Evolutionary conservation across 495 filamentous ascomycete genomes (phyloP).

Genomic region (Aspergillus steynii): DNA sequence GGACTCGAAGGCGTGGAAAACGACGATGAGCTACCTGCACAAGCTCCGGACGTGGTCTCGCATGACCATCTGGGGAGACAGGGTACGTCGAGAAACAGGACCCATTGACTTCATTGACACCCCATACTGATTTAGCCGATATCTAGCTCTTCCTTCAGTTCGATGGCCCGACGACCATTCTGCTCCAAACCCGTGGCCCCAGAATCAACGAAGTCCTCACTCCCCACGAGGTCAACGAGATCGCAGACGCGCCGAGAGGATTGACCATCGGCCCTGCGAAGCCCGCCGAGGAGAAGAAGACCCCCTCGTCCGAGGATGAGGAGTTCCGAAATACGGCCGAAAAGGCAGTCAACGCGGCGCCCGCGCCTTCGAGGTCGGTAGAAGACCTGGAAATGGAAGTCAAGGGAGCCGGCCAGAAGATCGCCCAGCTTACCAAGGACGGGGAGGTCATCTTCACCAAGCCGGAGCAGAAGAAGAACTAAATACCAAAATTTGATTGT

Average conservation of each 20-base stretch:
- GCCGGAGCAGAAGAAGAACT: slow-evolving; percentile 31
- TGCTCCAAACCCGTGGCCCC: slow-evolving; percentile 80
- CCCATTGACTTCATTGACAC: neutral
- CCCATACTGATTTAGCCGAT: slow-evolving; percentile 2
- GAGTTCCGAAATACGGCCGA: slow-evolving; percentile 23
- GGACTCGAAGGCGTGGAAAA: slow-evolving; percentile 68
- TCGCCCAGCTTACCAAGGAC: slow-evolving; percentile 62
- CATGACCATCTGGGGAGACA: slow-evolving; percentile 88
- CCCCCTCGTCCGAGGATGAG: slow-evolving; percentile 9
- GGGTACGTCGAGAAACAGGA: slow-evolving; percentile 46
- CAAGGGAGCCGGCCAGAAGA: slow-evolving; percentile 38
- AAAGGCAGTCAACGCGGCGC: slow-evolving; percentile 21
- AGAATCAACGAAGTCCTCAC: slow-evolving; percentile 75
- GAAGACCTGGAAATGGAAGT: slow-evolving; percentile 37
- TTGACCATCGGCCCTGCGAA: slow-evolving; percentile 58
- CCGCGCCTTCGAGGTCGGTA: slow-evolving; percentile 34
- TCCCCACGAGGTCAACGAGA: slow-evolving; percentile 76
- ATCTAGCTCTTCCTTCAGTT: slow-evolving; percentile 81
- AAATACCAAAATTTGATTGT: slow-evolving; percentile 9
- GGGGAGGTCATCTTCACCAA: slow-evolving; percentile 73
- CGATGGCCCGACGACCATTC: slow-evolving; percentile 76
- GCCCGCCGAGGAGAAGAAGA: slow-evolving; percentile 28
- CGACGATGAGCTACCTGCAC: slow-evolving; percentile 59
- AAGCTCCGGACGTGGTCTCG: slow-evolving; percentile 70
- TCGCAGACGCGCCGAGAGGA: slow-evolving; percentile 64